phyloP scores from a whole-genome alignment of 2,329 filamentous ascomycete genomes.

The Colletotrichum incanum region DNA sequence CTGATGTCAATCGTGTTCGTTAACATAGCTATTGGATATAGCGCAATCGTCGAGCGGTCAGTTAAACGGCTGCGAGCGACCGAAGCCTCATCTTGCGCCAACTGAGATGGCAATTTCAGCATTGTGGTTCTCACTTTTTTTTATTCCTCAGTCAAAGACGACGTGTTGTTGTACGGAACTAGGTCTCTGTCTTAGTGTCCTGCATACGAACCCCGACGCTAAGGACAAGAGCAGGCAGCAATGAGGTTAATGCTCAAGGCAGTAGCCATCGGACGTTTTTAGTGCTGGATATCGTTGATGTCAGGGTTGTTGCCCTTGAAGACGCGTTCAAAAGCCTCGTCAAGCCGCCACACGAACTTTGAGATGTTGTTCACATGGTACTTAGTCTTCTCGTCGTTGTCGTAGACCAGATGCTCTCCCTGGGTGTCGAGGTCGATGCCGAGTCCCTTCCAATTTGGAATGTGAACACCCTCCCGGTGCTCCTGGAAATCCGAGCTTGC shows the following conservation, averaged over 20 bases:
- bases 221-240: not conserved
- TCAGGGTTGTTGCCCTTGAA: conserved; percentile 42
- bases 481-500: conserved; percentile 58
- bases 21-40: not conserved
- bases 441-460: conserved; percentile 48
- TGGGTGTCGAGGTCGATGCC: conserved; percentile 46
- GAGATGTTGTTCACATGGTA: conserved; percentile 43
- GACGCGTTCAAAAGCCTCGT: conserved; percentile 40
- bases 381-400: conserved; percentile 42
- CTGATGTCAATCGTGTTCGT: not conserved
- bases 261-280: not conserved
- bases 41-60: not conserved
- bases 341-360: conserved; percentile 40
- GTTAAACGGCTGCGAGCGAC: not conserved
- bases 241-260: not conserved
- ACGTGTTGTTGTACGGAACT: not conserved
- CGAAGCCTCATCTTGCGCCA: not conserved
- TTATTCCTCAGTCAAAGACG: not conserved
- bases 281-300: conserved; percentile 22
- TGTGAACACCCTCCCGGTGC: conserved; percentile 57
- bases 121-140: not conserved
- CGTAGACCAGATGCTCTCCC: conserved; percentile 46
- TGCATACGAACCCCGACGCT: too few relatives aligned
- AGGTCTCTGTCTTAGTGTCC: not conserved
- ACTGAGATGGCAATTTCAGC: not conserved